Conservation (phyloP, 345 rosid species). For the Dimocarpus longan region DNA sequence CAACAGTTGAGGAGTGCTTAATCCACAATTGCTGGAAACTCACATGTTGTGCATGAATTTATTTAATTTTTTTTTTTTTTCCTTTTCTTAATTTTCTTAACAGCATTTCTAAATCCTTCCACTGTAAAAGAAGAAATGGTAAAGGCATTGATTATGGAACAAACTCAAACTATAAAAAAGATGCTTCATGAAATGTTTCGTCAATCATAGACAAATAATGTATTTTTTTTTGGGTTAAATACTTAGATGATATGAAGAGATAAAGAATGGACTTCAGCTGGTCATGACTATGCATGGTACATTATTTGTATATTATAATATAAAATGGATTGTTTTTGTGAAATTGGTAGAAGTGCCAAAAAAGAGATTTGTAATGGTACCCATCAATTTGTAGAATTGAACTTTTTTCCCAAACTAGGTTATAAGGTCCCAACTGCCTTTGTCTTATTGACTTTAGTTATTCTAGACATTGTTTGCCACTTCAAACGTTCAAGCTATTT, state of each 20-base stretch:
- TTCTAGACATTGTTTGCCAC: not conserved
- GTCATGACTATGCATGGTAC: no score
- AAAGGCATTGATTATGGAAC: no score
- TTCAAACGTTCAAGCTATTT: not conserved
- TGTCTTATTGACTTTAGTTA: not conserved
- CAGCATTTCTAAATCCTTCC: not conserved
- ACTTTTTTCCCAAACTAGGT: not conserved
- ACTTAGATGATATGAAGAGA: no score
- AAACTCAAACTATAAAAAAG: no score
- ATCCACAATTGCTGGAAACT: not conserved
- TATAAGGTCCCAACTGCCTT: not conserved
- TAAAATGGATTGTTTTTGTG: no score
- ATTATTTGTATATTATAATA: no score
- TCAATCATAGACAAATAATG: no score
- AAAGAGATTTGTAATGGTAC: not conserved
- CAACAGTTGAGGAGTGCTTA: conserved; percentile 1
- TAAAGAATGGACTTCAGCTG: no score
- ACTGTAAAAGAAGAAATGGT: not conserved
- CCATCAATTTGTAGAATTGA: not conserved
- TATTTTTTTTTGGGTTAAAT: no score
- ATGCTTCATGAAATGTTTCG: no score
- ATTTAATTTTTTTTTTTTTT: not conserved
- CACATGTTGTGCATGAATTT: not conserved
- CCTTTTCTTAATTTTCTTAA: not conserved
- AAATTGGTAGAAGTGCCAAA: not conserved